Evolutionary conservation across 2,329 filamentous ascomycete species (phyloP), one percentile per base, ranked within the genome.

Genomic region (Purpureocillium lavendulum): DNA sequence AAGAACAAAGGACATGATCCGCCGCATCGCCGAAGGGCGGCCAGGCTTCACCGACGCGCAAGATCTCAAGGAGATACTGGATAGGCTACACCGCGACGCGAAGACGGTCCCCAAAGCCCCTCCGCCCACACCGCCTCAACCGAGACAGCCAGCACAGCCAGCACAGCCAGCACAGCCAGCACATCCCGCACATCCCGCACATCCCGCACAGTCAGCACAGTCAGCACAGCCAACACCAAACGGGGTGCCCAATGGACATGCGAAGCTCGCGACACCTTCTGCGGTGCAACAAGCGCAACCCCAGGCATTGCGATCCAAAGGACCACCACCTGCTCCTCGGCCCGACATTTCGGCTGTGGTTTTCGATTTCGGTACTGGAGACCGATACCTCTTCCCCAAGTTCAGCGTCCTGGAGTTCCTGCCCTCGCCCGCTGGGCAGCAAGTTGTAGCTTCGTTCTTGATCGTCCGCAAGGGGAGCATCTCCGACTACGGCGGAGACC

Each of bases 371-470:
- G 80, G 80, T 28, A 77, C 67, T 3, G 84, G 83, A 34, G 85
- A 90, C 56, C 75, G 84, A 18, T 89, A 85, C 55, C 64, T 87
- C 35, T 89, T 92, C 46, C 86, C 86, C 2, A 84, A 81, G 48
- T 82, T 84, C 54, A 84, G 81, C 58, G 82, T 90, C 28, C 58
- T 90, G 36, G 84, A 92, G 55, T 80, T 77, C 52, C 64, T 80
- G 2, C 58, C 61, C 7, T 53, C 58, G 2, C 54, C 65, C 9
- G 59, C 66, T 4, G 74, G 75, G 2, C 74, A 77, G 37, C 71
- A 80, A 41, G 73, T 85, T 2, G 72, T 87, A 33, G 81, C 81
- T 3, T 89, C 84, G 1, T 92, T 90, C 53, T 66, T 92, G 10
- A 78, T 89, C 43, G 82, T 86, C 6, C 79, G 83, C 36, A 82